Base-by-base conservation (phyloP, 208 protist species). In the Strigomonas galati region DNA sequence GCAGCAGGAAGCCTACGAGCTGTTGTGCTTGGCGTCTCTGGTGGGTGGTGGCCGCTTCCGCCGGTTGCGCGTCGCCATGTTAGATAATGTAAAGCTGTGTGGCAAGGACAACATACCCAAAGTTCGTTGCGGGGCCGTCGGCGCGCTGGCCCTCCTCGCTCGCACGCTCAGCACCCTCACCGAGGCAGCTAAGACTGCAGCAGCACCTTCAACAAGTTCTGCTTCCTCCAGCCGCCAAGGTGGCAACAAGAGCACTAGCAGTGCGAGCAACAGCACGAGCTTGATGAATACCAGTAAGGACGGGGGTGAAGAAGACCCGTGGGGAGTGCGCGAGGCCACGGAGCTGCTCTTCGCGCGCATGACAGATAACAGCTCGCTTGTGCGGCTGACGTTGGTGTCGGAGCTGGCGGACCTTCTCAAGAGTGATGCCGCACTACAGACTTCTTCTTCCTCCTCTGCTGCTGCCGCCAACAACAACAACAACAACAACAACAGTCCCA, bases 311-410 rank as follows among this genome's bases (percentile, higher is more conserved):
- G 35, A 49, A n/a, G 19, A 9, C 53, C 19, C 48, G 19, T 31
- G 55, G 24, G 54, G 17, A 21, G 57, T 65, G 49, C 51, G 49
- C 32, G 63, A 65, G 19, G 51, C 53, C 57, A 85, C 85, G 24
- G 62, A 78, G 19, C 64, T 77, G 9, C 75, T 92, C 23, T 76
- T 92, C 71, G 65, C 62, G 21, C 71, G 85, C 32, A 74, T 87
- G 49, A 76, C 64, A 2, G 85, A 88, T 75, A 66, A 60, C 31
- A 84, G 76, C 72, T 77, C 85, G 14, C 70, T 68, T 6, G 85
- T 92, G 64, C 82, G 84, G 71, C 67, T 92, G 4, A 71, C 78
- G n/a, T 75, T 88, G 30, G 78, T 87, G 24, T 81, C 85, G 32
- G 77, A 87, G 67, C 72, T 92, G 21, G 74, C 82, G 0, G 74